phyloP scores from a whole-genome alignment of 2,329 filamentous ascomycete species.

The Penicillium sp. region DNA sequence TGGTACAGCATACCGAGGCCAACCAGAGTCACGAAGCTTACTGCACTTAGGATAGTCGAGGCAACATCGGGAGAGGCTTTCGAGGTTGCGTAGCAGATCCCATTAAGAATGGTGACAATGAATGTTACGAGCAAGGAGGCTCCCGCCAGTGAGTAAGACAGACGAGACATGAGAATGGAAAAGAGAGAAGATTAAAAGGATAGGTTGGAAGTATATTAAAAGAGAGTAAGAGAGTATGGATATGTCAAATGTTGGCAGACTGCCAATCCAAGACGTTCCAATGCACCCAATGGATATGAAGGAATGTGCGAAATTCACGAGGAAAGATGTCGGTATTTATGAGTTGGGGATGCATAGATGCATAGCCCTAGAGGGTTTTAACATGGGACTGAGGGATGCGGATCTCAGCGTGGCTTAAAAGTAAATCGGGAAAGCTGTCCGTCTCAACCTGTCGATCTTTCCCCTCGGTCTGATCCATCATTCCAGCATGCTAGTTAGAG shows the following conservation, averaged over 20 bases:
- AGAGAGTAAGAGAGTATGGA: not conserved
- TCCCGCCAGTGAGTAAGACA: slow-evolving; percentile 26
- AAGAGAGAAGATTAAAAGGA: not conserved
- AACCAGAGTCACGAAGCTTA: slow-evolving; percentile 28
- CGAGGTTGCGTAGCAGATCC: slow-evolving; percentile 27
- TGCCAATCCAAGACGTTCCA: slow-evolving; percentile 10
- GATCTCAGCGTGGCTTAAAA: slow-evolving; percentile 16
- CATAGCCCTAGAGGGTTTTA: not conserved
- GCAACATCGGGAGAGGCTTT: slow-evolving; percentile 24
- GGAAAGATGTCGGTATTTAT: slow-evolving; percentile 18
- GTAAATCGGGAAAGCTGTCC: slow-evolving; percentile 14
- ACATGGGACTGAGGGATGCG: slow-evolving; percentile 17
- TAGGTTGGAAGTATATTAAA: not conserved
- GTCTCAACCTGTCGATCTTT: slow-evolving; percentile 15
- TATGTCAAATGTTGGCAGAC: slow-evolving; percentile 6
- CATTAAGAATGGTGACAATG: slow-evolving; percentile 30
- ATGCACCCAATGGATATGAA: slow-evolving; percentile 6
- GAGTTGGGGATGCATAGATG: slow-evolving; percentile 7
- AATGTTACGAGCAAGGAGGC: slow-evolving; percentile 24
- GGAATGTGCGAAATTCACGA: not conserved
- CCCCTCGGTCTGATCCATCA: slow-evolving; percentile 20
- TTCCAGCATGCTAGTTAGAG: slow-evolving; percentile 17
- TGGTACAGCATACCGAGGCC: slow-evolving; percentile 19
- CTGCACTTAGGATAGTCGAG: slow-evolving; percentile 24
- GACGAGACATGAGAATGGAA: slow-evolving; percentile 17